phyloP scores from a whole-genome alignment of 495 filamentous ascomycete species.

The Aspergillus conjunctus region DNA sequence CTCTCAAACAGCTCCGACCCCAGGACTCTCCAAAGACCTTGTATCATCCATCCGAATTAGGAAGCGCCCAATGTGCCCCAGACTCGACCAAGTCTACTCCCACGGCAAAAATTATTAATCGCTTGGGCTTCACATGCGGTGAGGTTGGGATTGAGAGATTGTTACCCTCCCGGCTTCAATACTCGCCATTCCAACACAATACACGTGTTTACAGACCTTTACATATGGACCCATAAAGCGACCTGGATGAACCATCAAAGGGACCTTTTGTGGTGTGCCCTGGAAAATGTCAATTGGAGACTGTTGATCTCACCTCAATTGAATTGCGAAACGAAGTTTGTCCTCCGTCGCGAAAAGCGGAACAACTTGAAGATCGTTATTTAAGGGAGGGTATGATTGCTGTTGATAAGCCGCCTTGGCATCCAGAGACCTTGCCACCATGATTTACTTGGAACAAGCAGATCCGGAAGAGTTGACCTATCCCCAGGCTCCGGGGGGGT shows the following conservation, averaged over 20 bases:
- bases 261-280: not conserved
- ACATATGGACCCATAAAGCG: not conserved
- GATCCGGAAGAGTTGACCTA: not conserved
- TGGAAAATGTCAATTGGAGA: not conserved
- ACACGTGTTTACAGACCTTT: not conserved
- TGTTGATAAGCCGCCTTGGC: constrained; percentile 23
- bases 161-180: no score
- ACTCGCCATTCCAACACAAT: not conserved
- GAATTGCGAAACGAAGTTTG: not conserved
- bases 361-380: constrained; percentile 20
- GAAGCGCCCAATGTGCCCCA: no score
- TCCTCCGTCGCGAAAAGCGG: not conserved
- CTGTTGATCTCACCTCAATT: not conserved
- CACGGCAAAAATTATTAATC: no score
- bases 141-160: no score
- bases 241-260: not conserved
- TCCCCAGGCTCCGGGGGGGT: no score
- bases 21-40: no score
- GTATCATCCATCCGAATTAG: no score
- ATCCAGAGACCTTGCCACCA: constrained; percentile 2
- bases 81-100: no score
- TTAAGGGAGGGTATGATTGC: not conserved
- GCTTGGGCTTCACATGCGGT: no score
- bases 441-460: constrained; percentile 2
- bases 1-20: not conserved